These are phyloP conservation scores for Microcos paniculata DNA, from an alignment of 345 rosid genomes.

Conservation along the genomic window DNA sequence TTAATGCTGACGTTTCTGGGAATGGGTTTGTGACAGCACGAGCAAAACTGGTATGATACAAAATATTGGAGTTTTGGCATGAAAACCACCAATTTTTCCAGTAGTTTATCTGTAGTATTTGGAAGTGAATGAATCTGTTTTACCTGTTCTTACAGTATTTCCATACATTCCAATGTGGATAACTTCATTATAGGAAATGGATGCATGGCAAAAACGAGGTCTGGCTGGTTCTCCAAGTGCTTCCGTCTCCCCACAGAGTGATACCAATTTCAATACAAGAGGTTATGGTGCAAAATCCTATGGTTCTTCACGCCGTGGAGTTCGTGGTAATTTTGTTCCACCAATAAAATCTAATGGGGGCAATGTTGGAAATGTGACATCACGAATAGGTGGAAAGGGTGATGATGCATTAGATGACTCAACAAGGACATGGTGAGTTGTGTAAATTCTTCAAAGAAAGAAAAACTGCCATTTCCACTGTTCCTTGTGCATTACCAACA, in stretches of 20 bases:
- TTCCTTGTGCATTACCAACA: not conserved
- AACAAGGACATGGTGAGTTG: slow-evolving; percentile 73
- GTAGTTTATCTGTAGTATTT: not conserved
- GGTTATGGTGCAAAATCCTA: slow-evolving; percentile 61
- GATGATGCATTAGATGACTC: slow-evolving; percentile 85
- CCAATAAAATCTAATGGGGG: slow-evolving; percentile 77
- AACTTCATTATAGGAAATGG: slow-evolving; percentile 68
- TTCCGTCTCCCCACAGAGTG: slow-evolving; percentile 61
- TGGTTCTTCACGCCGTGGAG: slow-evolving; percentile 66
- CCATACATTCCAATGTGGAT: slow-evolving; percentile 22
- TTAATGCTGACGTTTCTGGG: slow-evolving; percentile 43
- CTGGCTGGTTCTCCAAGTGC: slow-evolving; percentile 59
- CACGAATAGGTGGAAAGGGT: slow-evolving; percentile 67
- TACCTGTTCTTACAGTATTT: slow-evolving; percentile 9
- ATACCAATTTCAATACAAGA: slow-evolving; percentile 40
- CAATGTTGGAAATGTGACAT: slow-evolving; percentile 57
- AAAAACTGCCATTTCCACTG: not conserved
- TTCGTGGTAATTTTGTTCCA: slow-evolving; percentile 85
- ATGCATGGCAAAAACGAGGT: slow-evolving; percentile 65
- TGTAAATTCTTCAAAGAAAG: slow-evolving; percentile 7
- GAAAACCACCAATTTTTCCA: not conserved
- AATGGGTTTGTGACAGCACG: slow-evolving; percentile 85
- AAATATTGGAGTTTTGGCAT: slow-evolving; percentile 2
- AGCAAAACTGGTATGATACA: slow-evolving; percentile 67
- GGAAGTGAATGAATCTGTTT: slow-evolving; percentile 1